Base-by-base conservation (phyloP, 176 grass and related monocot genomes). In the Poa annua region DNA sequence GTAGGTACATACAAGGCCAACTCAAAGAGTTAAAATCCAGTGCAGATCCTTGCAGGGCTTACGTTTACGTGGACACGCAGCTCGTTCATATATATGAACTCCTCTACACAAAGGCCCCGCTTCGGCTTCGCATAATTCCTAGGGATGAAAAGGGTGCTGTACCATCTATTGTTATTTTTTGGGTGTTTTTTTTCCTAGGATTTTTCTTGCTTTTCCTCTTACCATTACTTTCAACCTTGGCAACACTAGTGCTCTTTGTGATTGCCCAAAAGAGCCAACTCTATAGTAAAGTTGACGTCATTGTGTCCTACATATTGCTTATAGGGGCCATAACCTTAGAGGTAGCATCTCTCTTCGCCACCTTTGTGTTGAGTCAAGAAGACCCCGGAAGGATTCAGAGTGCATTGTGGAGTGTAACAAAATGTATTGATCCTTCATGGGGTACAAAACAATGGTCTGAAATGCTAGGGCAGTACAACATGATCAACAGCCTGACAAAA, bases 281-380 rank as follows among this genome's bases (percentile, higher is more conserved):
- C 45, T 12, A 80, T 11, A 41, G 13, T 0, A 38, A 50, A 81
- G 34, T 5, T 5, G 79, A 81, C 42, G n/a, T 81, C 9, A 55
- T 0, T 14, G 32, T 81, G 33, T 41, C 79, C 64, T 81, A 81
- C 64, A 3, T 70, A 25, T 22, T 80, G 45, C 45, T 80, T 8
- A 33, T 70, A 26, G 79, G 48, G 24, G 79, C 79, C 21, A 41
- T 20, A 41, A 26, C 56, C 35, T 66, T 81, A 20, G 80, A 81
- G 0, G 51, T 45, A 21, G 25, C 66, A 1, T 71, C 35, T n/a
- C 4, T 17, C 14, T 11, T 25, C 11, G 56, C 55, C 8, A 9
- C 6, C 54, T 57, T 57, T 57, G 54, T 7, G 21, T 0, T 0
- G 0, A 2, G 1, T 56, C 54, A 15, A 32, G 0, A 32, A 7